Percentiles rank a stretch among this genome's conserved stretches.
These are phyloP conservation scores for Nyssa sinensis DNA, from an alignment of 148 eudicot species.

Conservation along the genomic window DNA sequence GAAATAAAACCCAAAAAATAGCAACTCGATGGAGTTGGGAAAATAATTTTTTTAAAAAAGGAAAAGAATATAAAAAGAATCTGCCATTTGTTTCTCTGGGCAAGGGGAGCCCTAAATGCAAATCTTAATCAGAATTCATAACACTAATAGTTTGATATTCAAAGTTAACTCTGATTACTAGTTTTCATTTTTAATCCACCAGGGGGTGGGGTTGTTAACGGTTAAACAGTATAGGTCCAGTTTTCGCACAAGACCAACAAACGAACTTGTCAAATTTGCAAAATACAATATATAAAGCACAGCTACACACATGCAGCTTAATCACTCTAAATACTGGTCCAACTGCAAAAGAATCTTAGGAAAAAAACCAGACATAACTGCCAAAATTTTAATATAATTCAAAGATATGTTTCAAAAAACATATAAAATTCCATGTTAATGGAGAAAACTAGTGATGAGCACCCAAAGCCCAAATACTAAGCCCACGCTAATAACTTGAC, in stretches of 20 bases:
- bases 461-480: not conserved
- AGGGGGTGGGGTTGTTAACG: too few species aligned
- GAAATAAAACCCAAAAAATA: not conserved
- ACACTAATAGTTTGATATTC: not conserved
- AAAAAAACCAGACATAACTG: too few species aligned
- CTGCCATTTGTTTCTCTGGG: constrained; percentile 5
- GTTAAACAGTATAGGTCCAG: too few species aligned
- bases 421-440: too few species aligned
- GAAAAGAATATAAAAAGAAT: not conserved
- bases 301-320: too few species aligned
- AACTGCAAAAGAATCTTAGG: not conserved
- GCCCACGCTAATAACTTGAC: not conserved
- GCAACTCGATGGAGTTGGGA: not conserved
- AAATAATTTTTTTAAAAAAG: too few species aligned
- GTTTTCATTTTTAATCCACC: not conserved
- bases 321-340: not conserved
- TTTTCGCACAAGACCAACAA: not conserved
- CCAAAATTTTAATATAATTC: not conserved
- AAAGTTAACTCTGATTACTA: not conserved
- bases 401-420: not conserved
- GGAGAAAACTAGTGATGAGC: not conserved
- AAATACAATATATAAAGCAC: too few species aligned
- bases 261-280: not conserved
- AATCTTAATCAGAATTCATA: not conserved
- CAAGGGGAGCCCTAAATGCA: constrained; percentile 2